These are phyloP conservation scores for Barnettozyma wickerhamii DNA, from an alignment of 805 yeast species.

Conservation along the genomic window DNA sequence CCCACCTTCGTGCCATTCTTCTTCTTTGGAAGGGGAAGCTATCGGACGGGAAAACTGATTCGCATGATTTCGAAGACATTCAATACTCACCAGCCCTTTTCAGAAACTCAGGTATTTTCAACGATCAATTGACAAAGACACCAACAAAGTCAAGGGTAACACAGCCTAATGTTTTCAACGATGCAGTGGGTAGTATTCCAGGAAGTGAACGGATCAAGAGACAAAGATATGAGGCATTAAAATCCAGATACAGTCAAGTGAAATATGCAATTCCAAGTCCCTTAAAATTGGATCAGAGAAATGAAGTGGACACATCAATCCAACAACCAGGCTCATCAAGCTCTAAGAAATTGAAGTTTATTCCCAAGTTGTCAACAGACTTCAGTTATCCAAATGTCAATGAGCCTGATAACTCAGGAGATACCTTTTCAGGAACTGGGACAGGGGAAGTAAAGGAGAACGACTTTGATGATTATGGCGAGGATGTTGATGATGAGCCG, in stretches of 20 bases:
- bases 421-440: too few species aligned
- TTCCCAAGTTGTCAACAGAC: background rate
- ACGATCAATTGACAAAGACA: slow-evolving; percentile 9
- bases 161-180: background rate
- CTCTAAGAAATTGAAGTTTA: background rate
- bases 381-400: background rate
- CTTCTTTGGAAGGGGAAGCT: slow-evolving; percentile 30
- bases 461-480: background rate
- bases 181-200: slow-evolving; percentile 21
- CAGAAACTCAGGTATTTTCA: slow-evolving; percentile 13
- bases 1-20: slow-evolving; percentile 32
- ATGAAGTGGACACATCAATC: too few species aligned
- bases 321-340: background rate
- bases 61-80: slow-evolving; percentile 9
- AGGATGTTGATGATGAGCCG: slow-evolving; percentile 4
- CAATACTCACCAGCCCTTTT: slow-evolving; percentile 23
- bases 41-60: slow-evolving; percentile 1
- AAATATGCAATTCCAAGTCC: slow-evolving; percentile 37
- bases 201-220: slow-evolving; percentile 34
- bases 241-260: slow-evolving; percentile 30
- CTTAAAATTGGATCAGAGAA: slow-evolving; percentile 18
- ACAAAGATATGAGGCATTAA: slow-evolving; percentile 33
- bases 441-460: too few species aligned
- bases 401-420: background rate
- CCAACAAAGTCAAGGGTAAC: slow-evolving; percentile 16